Evolutionary conservation across 345 rosid genomes (phyloP), one percentile per base, ranked within the genome.

Genomic region (Eutrema japonicum): DNA sequence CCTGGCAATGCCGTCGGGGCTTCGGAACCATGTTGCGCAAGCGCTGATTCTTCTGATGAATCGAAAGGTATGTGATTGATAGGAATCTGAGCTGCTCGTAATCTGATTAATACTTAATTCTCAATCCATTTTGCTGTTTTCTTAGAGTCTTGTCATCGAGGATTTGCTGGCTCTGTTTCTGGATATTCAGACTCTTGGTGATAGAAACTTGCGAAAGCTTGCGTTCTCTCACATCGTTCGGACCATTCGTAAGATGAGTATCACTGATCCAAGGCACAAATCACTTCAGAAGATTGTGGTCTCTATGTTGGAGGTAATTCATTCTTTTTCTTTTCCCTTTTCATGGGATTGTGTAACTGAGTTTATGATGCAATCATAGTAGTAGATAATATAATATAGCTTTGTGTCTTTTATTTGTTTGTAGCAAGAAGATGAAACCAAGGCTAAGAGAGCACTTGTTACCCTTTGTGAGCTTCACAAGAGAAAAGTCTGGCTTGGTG

Each of bases 401-500:
- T 42, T 68, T n/a, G 35, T 57, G 14, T 75, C 30, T 3, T 22
- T 22, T 22, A 0, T n/a, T 7, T 36, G 3, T 58, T 64, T 79
- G 55, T 77, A 89, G 98, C 85, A 80, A 84, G 97, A 88, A 61
- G 92, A 95, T 78, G 98, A 92, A 81, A 71, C 83, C 9, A 82
- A 75, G 71, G 94, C 97, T 6, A 95, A 83, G 81, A 87, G 96
- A 77, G 71, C 94, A 0, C 94, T 95, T 63, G 71, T 82, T 57
- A 87, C 90, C 1, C 74, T 95, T 8, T 87, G 97, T 35, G 96
- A 85, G 69, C 91, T 92, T 74, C 96, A 85, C 48, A 77, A 91
- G 64, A 88, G 85, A 78, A 90, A 86, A 78, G 88, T 89, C 26
- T 95, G 99, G 99, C 83, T 84, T 72, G 81, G 93, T 77, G 94